phyloP scores from a whole-genome alignment of 495 filamentous ascomycete species.

The Pseudoneurospora amorphoporcata region DNA sequence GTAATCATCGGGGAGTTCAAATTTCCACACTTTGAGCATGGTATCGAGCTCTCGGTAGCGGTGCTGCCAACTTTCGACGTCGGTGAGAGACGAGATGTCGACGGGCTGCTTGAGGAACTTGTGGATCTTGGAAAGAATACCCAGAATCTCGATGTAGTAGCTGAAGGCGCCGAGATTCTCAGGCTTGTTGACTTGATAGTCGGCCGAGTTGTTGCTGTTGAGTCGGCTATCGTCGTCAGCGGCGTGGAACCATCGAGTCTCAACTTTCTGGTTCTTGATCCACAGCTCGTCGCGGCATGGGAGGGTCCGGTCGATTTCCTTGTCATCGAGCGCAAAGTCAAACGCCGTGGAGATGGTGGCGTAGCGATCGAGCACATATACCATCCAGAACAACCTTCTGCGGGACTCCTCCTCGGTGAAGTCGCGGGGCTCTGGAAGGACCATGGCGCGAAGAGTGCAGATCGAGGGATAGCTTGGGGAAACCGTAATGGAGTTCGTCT shows the following conservation, averaged over 20 bases:
- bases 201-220: slow-evolving; percentile 21
- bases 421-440: slow-evolving; percentile 68
- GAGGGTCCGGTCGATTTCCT: slow-evolving; percentile 76
- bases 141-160: slow-evolving; percentile 77
- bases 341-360: slow-evolving; percentile 83
- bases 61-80: slow-evolving; percentile 80
- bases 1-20: slow-evolving; percentile 69
- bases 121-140: slow-evolving; percentile 77
- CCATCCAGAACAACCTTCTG: slow-evolving; percentile 82
- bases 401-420: slow-evolving; percentile 84
- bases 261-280: slow-evolving; percentile 68
- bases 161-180: slow-evolving; percentile 80
- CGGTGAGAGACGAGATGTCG: slow-evolving; percentile 70
- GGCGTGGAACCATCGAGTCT: slow-evolving; percentile 70
- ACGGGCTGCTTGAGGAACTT: slow-evolving; percentile 77
- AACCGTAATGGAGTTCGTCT: slow-evolving; percentile 63
- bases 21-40: slow-evolving; percentile 70
- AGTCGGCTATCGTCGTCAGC: slow-evolving; percentile 26
- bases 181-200: slow-evolving; percentile 56
- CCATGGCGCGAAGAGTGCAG: slow-evolving; percentile 71
- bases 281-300: slow-evolving; percentile 84
- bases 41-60: slow-evolving; percentile 77
- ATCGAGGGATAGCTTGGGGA: slow-evolving; percentile 71
- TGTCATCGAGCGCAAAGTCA: slow-evolving; percentile 78
- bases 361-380: slow-evolving; percentile 79